Conservation (phyloP, 139 green algal genomes). For the Closterium sp. region DNA sequence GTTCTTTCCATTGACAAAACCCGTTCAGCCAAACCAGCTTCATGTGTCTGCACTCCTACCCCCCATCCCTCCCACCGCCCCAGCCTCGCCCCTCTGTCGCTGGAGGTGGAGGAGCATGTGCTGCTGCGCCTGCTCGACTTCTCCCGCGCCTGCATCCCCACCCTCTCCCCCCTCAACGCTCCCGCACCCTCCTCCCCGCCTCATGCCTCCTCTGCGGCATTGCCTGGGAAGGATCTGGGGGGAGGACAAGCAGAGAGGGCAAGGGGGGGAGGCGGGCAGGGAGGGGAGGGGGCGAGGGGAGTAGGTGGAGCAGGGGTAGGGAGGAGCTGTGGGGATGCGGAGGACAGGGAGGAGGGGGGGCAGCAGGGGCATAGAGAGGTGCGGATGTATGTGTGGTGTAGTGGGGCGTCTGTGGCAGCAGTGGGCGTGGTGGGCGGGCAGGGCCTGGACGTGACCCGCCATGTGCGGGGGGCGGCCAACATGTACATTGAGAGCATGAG, state of each 20-base stretch:
- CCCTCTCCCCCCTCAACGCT: background rate
- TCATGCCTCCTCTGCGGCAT: background rate
- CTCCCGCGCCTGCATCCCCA: background rate
- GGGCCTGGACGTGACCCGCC: slow-evolving; percentile 9
- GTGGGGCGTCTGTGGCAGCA: background rate
- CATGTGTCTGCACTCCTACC: background rate
- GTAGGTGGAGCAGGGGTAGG: background rate
- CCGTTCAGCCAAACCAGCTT: no score
- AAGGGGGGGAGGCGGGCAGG: background rate
- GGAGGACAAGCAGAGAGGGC: background rate
- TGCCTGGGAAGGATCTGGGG: background rate
- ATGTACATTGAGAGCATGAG: slow-evolving; percentile 47
- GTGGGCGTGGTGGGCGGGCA: slow-evolving; percentile 20
- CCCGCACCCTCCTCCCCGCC: background rate
- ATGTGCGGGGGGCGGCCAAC: slow-evolving; percentile 6
- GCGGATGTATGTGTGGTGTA: background rate
- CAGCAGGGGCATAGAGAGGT: background rate
- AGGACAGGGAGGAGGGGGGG: background rate
- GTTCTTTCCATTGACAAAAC: background rate
- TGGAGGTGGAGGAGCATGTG: slow-evolving; percentile 46
- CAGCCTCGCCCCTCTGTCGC: slow-evolving; percentile 39
- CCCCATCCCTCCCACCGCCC: background rate
- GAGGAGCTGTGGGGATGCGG: background rate
- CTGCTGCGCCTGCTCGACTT: slow-evolving; percentile 28
- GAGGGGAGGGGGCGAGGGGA: background rate